Conservation (phyloP, 495 filamentous ascomycete species). For the Clavariopsis aquatica region DNA sequence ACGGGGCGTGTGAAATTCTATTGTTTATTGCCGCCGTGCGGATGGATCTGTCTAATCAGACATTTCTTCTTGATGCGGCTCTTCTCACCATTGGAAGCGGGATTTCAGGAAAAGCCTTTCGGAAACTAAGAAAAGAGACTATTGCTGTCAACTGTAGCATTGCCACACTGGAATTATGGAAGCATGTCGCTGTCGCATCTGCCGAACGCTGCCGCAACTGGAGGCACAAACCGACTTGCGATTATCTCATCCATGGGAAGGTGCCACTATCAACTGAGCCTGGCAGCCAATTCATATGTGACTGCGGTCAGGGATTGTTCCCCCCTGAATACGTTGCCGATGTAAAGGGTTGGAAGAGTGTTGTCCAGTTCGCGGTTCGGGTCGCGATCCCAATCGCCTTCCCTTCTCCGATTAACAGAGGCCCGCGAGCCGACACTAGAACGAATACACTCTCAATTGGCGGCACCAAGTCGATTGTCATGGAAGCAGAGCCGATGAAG, state of each 20-base stretch:
- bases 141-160: neutral
- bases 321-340: slow-evolving; percentile 1
- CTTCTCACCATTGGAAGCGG: too few relatives aligned
- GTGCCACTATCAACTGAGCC: slow-evolving; percentile 7
- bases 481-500: neutral
- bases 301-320: slow-evolving; percentile 16
- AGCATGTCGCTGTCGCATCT: slow-evolving; percentile 6
- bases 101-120: too few relatives aligned
- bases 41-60: too few relatives aligned
- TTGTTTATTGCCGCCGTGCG: too few relatives aligned
- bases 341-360: neutral
- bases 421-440: neutral
- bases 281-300: slow-evolving; percentile 13
- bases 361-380: slow-evolving; percentile 3
- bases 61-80: too few relatives aligned
- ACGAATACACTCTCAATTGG: neutral
- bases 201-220: slow-evolving; percentile 26
- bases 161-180: slow-evolving; percentile 11
- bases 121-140: neutral
- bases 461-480: neutral
- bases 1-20: too few relatives aligned
- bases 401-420: slow-evolving; percentile 4
- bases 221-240: slow-evolving; percentile 25
- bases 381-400: slow-evolving; percentile 14
- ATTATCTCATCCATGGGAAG: neutral